phyloP scores from a whole-genome alignment of 1,284 basidiomycete species.

The Takashimella tepidaria region DNA sequence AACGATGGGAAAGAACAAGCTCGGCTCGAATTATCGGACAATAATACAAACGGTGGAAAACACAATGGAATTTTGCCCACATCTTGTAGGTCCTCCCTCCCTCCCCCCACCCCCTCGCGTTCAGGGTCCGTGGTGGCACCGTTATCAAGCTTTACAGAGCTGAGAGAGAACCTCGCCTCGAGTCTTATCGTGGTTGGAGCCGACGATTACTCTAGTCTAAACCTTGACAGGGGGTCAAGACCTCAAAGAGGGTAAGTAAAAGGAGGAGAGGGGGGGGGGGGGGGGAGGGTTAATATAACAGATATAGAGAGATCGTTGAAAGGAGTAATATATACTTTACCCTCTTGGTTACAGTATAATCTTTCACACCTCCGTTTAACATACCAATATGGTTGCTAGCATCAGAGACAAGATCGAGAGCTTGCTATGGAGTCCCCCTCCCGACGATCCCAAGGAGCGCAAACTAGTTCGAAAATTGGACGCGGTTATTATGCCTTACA shows the following conservation, averaged over 20 bases:
- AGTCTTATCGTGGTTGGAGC: not conserved
- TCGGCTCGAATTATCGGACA: not conserved
- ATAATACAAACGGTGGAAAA: too few relatives aligned
- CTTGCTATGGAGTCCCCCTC: conserved; percentile 26
- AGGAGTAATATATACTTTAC: too few relatives aligned
- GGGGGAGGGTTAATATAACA: too few relatives aligned
- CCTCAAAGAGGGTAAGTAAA: too few relatives aligned
- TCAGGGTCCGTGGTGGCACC: too few relatives aligned
- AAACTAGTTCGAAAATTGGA: conserved; percentile 29
- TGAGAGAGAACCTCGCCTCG: not conserved
- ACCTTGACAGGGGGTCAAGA: too few relatives aligned
- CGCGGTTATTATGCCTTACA: conserved; percentile 27
- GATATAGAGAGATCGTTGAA: too few relatives aligned
- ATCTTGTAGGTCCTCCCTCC: too few relatives aligned
- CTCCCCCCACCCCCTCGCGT: too few relatives aligned
- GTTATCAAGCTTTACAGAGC: too few relatives aligned
- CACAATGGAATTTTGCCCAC: too few relatives aligned
- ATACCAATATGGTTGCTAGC: conserved; percentile 14
- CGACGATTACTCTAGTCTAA: not conserved
- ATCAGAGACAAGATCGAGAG: conserved; percentile 19
- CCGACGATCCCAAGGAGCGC: conserved; percentile 20
- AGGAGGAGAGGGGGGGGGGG: too few relatives aligned
- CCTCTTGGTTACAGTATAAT: not conserved
- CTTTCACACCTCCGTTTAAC: not conserved
- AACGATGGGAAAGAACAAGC: not conserved